Evolutionary conservation across 2,329 filamentous ascomycete species (phyloP).

Genomic region (Fusarium albosuccineum): DNA sequence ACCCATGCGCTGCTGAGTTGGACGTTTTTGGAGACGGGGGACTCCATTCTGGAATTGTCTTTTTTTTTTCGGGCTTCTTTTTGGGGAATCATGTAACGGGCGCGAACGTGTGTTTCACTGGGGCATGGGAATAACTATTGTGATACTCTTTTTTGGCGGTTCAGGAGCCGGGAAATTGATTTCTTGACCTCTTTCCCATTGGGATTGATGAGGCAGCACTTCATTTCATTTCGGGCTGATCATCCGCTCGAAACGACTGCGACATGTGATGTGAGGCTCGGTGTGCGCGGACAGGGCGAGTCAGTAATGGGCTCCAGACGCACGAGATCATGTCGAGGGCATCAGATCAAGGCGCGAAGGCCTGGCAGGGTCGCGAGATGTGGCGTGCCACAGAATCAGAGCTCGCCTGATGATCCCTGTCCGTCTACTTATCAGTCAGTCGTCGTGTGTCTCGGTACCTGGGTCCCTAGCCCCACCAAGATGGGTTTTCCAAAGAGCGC

Average conservation of each 20-base stretch:
- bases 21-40: slow-evolving; percentile 47
- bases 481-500: slow-evolving; percentile 27
- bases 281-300: slow-evolving; percentile 23
- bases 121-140: slow-evolving; percentile 35
- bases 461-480: slow-evolving; percentile 29
- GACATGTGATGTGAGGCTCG: slow-evolving; percentile 43
- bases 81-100: slow-evolving; percentile 34
- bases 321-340: slow-evolving; percentile 43
- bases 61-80: slow-evolving; percentile 37
- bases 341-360: slow-evolving; percentile 41
- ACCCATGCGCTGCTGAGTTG: slow-evolving; percentile 46
- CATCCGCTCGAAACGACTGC: slow-evolving; percentile 12
- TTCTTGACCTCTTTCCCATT: slow-evolving; percentile 36
- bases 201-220: slow-evolving; percentile 27
- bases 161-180: slow-evolving; percentile 45
- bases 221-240: slow-evolving; percentile 19
- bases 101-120: slow-evolving; percentile 34
- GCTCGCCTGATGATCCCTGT: slow-evolving; percentile 48
- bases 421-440: slow-evolving; percentile 44
- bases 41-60: slow-evolving; percentile 45
- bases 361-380: slow-evolving; percentile 44
- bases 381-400: slow-evolving; percentile 44
- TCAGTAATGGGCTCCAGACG: slow-evolving; percentile 34
- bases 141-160: slow-evolving; percentile 30
- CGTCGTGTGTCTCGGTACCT: slow-evolving; percentile 39